Evolutionary conservation across 352 stramenopile genomes (phyloP).

Genomic region (Phytophthora cactorum): DNA sequence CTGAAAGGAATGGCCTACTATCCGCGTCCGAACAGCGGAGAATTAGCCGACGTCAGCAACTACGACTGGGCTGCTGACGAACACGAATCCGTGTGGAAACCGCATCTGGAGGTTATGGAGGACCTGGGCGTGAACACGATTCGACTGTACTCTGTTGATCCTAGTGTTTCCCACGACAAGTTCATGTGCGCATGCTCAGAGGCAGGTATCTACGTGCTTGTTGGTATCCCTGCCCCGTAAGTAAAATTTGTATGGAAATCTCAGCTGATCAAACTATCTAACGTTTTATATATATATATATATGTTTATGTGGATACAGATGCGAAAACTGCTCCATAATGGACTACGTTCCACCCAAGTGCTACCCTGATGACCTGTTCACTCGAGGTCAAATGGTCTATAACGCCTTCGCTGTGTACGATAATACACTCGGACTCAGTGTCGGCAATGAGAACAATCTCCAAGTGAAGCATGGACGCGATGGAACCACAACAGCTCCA

Average conservation of each 20-base stretch:
- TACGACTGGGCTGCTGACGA: slow-evolving; percentile 76
- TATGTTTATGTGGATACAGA: background rate
- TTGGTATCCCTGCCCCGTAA: slow-evolving; percentile 63
- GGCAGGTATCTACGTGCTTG: slow-evolving; percentile 73
- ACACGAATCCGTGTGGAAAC: slow-evolving; percentile 60
- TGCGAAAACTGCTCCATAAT: slow-evolving; percentile 64
- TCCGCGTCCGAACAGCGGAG: slow-evolving; percentile 63
- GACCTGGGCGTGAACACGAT: slow-evolving; percentile 72
- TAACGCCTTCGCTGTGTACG: slow-evolving; percentile 74
- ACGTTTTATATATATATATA: too few relatives aligned
- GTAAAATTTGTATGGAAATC: background rate
- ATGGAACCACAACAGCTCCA: slow-evolving; percentile 38
- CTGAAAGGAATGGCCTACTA: slow-evolving; percentile 80
- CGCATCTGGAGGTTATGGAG: slow-evolving; percentile 57
- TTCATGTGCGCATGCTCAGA: slow-evolving; percentile 74
- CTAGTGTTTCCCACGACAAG: slow-evolving; percentile 70
- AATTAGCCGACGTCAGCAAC: slow-evolving; percentile 55
- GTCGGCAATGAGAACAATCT: slow-evolving; percentile 70
- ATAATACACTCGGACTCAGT: slow-evolving; percentile 71
- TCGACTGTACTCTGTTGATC: slow-evolving; percentile 71
- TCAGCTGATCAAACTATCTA: background rate
- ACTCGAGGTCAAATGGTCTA: slow-evolving; percentile 65
- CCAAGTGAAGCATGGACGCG: slow-evolving; percentile 15
- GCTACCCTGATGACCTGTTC: slow-evolving; percentile 62
- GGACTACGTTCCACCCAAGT: slow-evolving; percentile 47